Conservation (phyloP, 2,329 filamentous ascomycete genomes). For the Macrophomina phaseolina region DNA sequence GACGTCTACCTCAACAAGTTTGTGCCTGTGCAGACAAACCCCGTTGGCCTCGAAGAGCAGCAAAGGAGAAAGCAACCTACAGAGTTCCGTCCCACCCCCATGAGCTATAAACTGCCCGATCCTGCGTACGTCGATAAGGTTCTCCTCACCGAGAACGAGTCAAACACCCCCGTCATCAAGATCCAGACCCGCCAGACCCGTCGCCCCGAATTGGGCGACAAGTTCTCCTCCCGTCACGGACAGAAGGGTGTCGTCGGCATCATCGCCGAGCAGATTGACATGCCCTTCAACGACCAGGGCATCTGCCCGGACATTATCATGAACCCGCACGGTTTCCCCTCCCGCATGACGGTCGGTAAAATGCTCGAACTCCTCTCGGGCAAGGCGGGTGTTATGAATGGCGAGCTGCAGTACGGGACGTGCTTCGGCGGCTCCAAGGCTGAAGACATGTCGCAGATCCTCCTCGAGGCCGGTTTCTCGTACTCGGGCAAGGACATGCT, state of each 20-base stretch:
- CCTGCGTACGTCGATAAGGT: slow-evolving; percentile 95
- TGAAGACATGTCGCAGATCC: slow-evolving; percentile 84
- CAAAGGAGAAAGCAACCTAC: slow-evolving; percentile 8
- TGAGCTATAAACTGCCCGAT: slow-evolving; percentile 83
- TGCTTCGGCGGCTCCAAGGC: slow-evolving; percentile 84
- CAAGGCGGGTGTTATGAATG: slow-evolving; percentile 87
- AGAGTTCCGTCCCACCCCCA: slow-evolving; percentile 68
- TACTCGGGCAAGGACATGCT: slow-evolving; percentile 98
- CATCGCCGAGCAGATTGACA: slow-evolving; percentile 94
- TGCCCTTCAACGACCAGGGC: slow-evolving; percentile 92
- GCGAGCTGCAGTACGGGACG: slow-evolving; percentile 87
- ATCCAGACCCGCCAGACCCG: slow-evolving; percentile 96
- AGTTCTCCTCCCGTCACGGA: slow-evolving; percentile 97
- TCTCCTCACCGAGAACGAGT: slow-evolving; percentile 87
- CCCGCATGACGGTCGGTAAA: slow-evolving; percentile 98
- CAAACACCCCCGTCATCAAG: slow-evolving; percentile 86
- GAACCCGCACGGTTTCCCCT: slow-evolving; percentile 99
- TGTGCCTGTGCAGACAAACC: slow-evolving; percentile 77
- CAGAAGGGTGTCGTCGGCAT: slow-evolving; percentile 98
- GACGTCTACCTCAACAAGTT: slow-evolving; percentile 93
- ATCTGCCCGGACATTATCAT: slow-evolving; percentile 99
- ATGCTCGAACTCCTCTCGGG: slow-evolving; percentile 93
- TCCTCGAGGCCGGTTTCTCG: slow-evolving; percentile 88
- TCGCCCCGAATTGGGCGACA: slow-evolving; percentile 93
- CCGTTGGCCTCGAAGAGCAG: slow-evolving; percentile 65